Evolutionary conservation across 2,329 filamentous ascomycete species (phyloP).

Genomic region (Aspergillus candidus): DNA sequence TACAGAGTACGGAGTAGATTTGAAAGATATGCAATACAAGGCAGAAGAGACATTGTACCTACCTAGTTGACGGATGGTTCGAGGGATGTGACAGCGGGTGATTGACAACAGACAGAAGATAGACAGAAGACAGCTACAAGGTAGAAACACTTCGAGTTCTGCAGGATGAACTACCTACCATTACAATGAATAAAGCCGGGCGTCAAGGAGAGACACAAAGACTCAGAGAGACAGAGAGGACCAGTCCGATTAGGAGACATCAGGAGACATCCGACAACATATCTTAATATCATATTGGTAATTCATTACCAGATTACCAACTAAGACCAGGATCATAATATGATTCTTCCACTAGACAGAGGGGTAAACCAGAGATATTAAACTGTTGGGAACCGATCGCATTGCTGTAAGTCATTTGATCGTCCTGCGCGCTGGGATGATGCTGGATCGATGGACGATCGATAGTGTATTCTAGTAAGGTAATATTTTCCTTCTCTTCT

Average conservation of each 20-base stretch:
- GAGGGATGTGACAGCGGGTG: not conserved
- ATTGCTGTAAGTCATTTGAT: constrained; percentile 22
- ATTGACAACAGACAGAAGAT: too few species aligned
- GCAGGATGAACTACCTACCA: constrained; percentile 7
- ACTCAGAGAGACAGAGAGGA: constrained; percentile 1
- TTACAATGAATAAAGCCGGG: constrained; percentile 6
- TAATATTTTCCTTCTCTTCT: too few species aligned
- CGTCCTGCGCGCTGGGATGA: constrained; percentile 18
- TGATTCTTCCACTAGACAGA: too few species aligned
- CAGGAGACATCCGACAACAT: not conserved
- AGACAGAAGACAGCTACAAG: too few species aligned
- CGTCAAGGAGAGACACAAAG: constrained; percentile 1
- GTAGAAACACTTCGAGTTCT: constrained; percentile 1
- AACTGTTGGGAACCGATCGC: constrained; percentile 17
- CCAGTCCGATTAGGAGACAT: constrained; percentile 7
- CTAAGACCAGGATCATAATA: too few species aligned
- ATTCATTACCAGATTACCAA: too few species aligned
- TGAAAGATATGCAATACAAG: too few species aligned
- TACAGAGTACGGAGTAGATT: not conserved
- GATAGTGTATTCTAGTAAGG: not conserved
- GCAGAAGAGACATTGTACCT: too few species aligned
- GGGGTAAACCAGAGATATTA: not conserved
- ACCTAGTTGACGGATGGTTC: not conserved
- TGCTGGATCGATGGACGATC: constrained; percentile 16
- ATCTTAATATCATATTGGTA: not conserved